Evolutionary conservation across 345 rosid species (phyloP), one percentile per base, ranked within the genome.

Genomic region (Corymbia maculata): DNA sequence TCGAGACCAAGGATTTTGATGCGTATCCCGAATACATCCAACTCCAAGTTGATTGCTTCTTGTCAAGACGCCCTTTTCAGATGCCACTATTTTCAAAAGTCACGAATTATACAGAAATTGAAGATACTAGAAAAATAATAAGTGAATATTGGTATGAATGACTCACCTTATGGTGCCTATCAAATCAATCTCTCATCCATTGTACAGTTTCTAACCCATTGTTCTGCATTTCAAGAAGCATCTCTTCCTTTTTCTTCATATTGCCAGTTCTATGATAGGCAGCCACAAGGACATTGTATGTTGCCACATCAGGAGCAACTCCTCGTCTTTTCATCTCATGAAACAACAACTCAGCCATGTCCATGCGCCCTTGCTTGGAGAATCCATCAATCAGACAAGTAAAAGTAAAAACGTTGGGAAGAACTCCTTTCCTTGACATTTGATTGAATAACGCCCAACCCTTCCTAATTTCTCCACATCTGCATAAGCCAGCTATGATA

Each of bases 331-430:
- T 90, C 97, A 94, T 94, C 87, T 91, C 89, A 79, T 88, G 89
- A 55, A 93, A n/a, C 90, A 92, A 85, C 51, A n/a, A 85, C 84
- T 75, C 61, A 13, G 89, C 95, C 92, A 88, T 87, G 91, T 95
- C 97, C 93, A 92, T 82, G 84, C 91, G 92, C 17, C 85, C 55
- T 87, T 88, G 44, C 89, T 92, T 92, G 87, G 86, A 93, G 88
- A 89, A 92, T 36, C 95, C 95, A 90, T 91, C 91, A 85, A 94
- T 91, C 85, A 95, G 88, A 87, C 94, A 90, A 53, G 94, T 94
- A 87, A 92, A 95, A 79, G 95, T 93, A 55, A 88, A 89, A 86
- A 92, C 91, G 86, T 89, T 94, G 57, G 94, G 93, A 53, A 57
- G 32, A 70, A 87, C 89, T 47, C 91, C 93, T 88, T 47, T 86